Base-by-base conservation (phyloP, 805 yeast species). In the Brettanomyces naardenensis region DNA sequence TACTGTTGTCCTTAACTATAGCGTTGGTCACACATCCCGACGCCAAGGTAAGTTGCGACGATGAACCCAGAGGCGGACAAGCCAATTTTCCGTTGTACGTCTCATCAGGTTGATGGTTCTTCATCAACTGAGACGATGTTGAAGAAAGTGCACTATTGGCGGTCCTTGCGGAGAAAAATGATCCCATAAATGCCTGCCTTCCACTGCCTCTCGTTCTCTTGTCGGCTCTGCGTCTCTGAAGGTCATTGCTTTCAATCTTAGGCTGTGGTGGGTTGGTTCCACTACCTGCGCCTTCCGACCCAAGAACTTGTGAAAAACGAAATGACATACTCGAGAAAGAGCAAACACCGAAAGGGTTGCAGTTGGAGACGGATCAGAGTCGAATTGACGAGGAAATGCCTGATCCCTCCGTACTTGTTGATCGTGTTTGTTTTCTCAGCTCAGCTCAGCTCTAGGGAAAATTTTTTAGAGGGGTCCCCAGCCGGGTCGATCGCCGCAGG, bases 21-120 rank as follows among this genome's bases (percentile, higher is more conserved):
- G 64, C 72, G 59, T 69, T 70, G 27, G 77, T 68, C 39, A 83
- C 71, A 56, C 75, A 80, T 55, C 77, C 77, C 36, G 75, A 68
- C 1, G 88, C 85, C 40, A 83, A 58, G 43, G 73, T 69, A 38
- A 71, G 56, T 4, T 81, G 77, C 20, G 74, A 61, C 31, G 75
- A 60, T 27, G 66, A 64, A 17, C 75, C 66, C 41, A 73, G 63
- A 40, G 73, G 72, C 23, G 77, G 71, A 17, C 70, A 61, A 33
- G 59, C 62, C 43, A 68, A 60, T 7, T 42, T 48, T 7, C 27
- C 31, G n/a, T 40, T 38, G 14, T 18, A 31, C 15, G 18, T 21
- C 2, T 18, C 28, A n/a, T 29, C 31, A 18, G 7, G 19, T 19
- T 5, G 6, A 15, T 17, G 31, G 25, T 22, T 22, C 29, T 10